phyloP scores from a whole-genome alignment of 768 basidiomycete species.

The Psilocybe cyanescens region DNA sequence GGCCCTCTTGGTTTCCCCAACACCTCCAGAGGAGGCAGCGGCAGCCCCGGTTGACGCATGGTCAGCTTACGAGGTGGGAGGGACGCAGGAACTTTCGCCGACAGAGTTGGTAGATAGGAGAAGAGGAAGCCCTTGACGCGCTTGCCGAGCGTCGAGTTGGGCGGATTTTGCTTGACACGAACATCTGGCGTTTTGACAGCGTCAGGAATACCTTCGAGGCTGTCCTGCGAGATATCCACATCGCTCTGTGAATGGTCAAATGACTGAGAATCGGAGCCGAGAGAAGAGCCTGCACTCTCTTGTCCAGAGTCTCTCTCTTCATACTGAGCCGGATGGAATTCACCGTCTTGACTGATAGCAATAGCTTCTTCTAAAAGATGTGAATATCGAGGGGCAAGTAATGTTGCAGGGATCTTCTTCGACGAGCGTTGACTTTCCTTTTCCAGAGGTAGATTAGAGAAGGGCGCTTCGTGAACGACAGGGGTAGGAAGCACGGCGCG shows the following conservation, averaged over 20 bases:
- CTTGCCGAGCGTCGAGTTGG: slow-evolving; percentile 35
- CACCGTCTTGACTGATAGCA: slow-evolving; percentile 34
- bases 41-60: slow-evolving; percentile 44
- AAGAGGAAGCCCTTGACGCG: slow-evolving; percentile 61
- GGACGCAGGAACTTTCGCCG: slow-evolving; percentile 35
- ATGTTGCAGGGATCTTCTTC: slow-evolving; percentile 39
- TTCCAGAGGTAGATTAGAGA: slow-evolving; percentile 31
- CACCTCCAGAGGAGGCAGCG: slow-evolving; percentile 58
- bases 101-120: slow-evolving; percentile 61
- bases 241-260: neutral
- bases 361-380: slow-evolving; percentile 61
- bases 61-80: slow-evolving; percentile 23
- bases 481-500: slow-evolving; percentile 25
- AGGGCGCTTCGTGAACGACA: slow-evolving; percentile 32
- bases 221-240: neutral
- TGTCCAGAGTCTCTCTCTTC: neutral
- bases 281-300: neutral
- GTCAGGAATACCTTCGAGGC: neutral
- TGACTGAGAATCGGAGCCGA: neutral
- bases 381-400: slow-evolving; percentile 59
- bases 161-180: neutral
- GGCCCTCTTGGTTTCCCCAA: slow-evolving; percentile 56
- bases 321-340: neutral
- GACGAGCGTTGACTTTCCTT: slow-evolving; percentile 8
- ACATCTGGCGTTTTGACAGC: neutral